These are phyloP conservation scores for Spizellomyces punctatus DNA, from an alignment of 192 early-diverging fungal genomes.

Conservation along the genomic window DNA sequence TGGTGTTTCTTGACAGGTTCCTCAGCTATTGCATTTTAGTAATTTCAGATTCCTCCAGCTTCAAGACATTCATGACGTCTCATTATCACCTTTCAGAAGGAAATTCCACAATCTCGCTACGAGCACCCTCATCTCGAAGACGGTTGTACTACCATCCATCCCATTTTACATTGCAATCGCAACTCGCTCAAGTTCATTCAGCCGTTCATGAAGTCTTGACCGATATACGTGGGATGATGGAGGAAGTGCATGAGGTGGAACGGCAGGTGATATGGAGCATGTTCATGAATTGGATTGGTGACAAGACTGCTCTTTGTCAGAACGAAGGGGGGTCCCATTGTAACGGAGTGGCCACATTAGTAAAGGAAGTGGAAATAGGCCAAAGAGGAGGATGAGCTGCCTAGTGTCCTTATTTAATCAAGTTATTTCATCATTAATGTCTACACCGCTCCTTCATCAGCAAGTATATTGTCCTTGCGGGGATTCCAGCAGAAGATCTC, in stretches of 20 bases:
- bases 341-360: too few relatives aligned
- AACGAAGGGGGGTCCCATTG: too few relatives aligned
- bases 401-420: slow-evolving; percentile 2
- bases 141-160: slow-evolving; percentile 6
- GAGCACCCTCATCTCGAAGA: neutral
- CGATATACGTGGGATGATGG: slow-evolving; percentile 16
- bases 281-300: slow-evolving; percentile 51
- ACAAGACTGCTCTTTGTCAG: neutral
- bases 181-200: slow-evolving; percentile 21
- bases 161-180: neutral
- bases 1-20: neutral
- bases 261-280: slow-evolving; percentile 40
- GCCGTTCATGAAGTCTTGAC: slow-evolving; percentile 13
- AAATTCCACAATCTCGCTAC: neutral
- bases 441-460: too few relatives aligned
- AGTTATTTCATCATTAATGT: too few relatives aligned
- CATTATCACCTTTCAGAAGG: neutral
- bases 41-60: slow-evolving; percentile 3
- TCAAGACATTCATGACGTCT: slow-evolving; percentile 8
- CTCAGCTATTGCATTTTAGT: neutral
- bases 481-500: slow-evolving; percentile 28
- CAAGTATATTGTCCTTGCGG: neutral
- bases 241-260: slow-evolving; percentile 32
- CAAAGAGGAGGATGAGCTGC: neutral
- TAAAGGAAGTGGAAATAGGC: neutral